Percentiles rank a stretch among this genome's conserved stretches.
Evolutionary conservation across 345 rosid species (phyloP).

Genomic region (Rhodomyrtus tomentosa): DNA sequence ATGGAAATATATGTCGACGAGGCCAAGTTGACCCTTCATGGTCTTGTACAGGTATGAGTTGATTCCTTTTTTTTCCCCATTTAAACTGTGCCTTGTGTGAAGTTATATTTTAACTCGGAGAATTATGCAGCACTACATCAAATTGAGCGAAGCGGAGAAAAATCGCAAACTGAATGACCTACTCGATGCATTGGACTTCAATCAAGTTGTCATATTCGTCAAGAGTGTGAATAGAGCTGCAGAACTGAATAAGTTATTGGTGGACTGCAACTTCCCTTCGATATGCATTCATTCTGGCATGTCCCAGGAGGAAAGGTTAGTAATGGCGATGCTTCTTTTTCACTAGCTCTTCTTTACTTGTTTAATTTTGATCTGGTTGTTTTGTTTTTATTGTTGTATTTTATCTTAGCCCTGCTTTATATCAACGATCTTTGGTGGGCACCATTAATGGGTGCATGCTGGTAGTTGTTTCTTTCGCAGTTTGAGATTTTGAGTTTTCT

Average conservation of each 20-base stretch:
- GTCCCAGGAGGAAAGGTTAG: slow-evolving; percentile 97
- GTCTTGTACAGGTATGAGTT: slow-evolving; percentile 78
- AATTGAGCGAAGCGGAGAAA: slow-evolving; percentile 86
- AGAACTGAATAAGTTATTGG: slow-evolving; percentile 84
- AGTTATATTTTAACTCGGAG: background rate
- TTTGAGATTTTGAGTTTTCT: no score
- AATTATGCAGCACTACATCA: slow-evolving; percentile 84
- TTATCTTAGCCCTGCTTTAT: background rate
- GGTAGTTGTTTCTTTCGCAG: background rate
- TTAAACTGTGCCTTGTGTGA: background rate
- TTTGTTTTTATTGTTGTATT: background rate
- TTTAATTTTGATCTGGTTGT: background rate
- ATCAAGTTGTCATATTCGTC: slow-evolving; percentile 96
- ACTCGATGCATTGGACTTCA: slow-evolving; percentile 96
- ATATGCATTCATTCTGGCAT: slow-evolving; percentile 99
- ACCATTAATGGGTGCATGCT: background rate
- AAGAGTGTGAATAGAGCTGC: slow-evolving; percentile 96
- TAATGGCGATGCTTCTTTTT: background rate
- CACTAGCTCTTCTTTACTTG: background rate
- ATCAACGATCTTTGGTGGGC: background rate
- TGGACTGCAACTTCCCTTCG: slow-evolving; percentile 95
- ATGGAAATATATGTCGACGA: slow-evolving; percentile 99
- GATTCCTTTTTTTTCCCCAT: background rate
- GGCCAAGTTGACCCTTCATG: slow-evolving; percentile 98
- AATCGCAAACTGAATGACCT: slow-evolving; percentile 96